Base-by-base conservation (phyloP, 257 asterid genomes). In the Nicotiana noctiflora region DNA sequence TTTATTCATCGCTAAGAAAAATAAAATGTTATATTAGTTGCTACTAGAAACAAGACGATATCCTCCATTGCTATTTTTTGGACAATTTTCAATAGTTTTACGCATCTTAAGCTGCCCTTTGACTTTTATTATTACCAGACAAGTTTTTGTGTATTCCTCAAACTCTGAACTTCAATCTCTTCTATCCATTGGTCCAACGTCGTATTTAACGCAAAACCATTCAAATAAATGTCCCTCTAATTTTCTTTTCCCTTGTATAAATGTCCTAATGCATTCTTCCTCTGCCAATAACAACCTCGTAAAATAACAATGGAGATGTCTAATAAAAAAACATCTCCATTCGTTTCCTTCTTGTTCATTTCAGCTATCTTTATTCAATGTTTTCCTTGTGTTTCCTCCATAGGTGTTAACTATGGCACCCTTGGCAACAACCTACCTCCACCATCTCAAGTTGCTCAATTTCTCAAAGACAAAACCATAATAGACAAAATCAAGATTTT, bases 341-440 rank as follows among this genome's bases (percentile, higher is more conserved):
- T 81, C 10, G 7, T 53, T 31, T 9, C 75, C n/a, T 76, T 90
- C 79, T 65, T 89, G 82, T 74, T 91, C 11, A 31, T 84, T 37
- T 46, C 86, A 46, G 7, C 83, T 82, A 11, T 86, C 4, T 12
- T 82, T 44, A 4, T 83, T 32, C 87, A 86, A 8, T 80, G 29
- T 25, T 15, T 75, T 86, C 5, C 88, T 78, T 44, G 84, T 80
- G 95, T 82, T 5, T 51, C 27, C 8, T 90, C 90, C 27, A 90
- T 95, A 74, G 99, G 99, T 23, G 97, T 95, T 2, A 93, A 95
- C 93, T 93, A 92, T 81, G 98, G 99, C 29, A 93, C 98, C 64
- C 83, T 92, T 40, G 98, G 92, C 5, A 89, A 95, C 94, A 90
- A 95, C 88, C 90, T 93, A 70, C 99, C 97, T 0, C 93, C 97